phyloP scores from a whole-genome alignment of 805 yeast species.

The Candida chauliodis region DNA sequence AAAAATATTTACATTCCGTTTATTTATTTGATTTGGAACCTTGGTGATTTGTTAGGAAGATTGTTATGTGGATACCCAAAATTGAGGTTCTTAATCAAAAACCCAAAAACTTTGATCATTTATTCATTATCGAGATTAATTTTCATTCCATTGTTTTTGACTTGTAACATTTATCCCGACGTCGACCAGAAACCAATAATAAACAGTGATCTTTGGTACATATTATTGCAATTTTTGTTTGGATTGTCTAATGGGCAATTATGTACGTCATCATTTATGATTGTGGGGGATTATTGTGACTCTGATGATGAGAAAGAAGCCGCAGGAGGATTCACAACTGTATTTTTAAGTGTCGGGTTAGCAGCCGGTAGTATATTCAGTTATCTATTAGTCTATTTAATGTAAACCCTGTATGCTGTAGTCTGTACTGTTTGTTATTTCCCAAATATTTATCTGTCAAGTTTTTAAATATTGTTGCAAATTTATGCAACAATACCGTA shows the following conservation, averaged over 20 bases:
- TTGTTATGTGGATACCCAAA: constrained; percentile 55
- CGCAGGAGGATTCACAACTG: constrained; percentile 89
- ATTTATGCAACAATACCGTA: constrained; percentile 2
- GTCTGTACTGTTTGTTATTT: not conserved
- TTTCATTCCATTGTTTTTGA: constrained; percentile 69
- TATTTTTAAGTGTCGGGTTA: constrained; percentile 74
- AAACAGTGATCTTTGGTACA: constrained; percentile 63
- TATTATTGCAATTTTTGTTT: constrained; percentile 67
- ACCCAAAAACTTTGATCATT: constrained; percentile 42
- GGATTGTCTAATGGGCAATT: constrained; percentile 89
- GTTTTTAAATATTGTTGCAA: constrained; percentile 3
- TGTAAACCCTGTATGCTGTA: too few relatives aligned
- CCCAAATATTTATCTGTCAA: too few relatives aligned
- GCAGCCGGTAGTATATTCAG: constrained; percentile 76
- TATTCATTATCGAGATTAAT: constrained; percentile 55
- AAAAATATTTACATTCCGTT: constrained; percentile 62
- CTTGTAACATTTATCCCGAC: constrained; percentile 56
- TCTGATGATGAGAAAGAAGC: constrained; percentile 75
- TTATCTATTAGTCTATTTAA: constrained; percentile 36
- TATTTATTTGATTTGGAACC: constrained; percentile 80
- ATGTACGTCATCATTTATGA: constrained; percentile 76
- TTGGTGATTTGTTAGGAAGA: constrained; percentile 83
- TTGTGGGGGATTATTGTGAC: constrained; percentile 57
- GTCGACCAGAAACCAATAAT: constrained; percentile 36
- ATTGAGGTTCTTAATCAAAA: constrained; percentile 31